These are phyloP conservation scores for Linum lewisii DNA, from an alignment of 345 rosid genomes.

Conservation along the genomic window DNA sequence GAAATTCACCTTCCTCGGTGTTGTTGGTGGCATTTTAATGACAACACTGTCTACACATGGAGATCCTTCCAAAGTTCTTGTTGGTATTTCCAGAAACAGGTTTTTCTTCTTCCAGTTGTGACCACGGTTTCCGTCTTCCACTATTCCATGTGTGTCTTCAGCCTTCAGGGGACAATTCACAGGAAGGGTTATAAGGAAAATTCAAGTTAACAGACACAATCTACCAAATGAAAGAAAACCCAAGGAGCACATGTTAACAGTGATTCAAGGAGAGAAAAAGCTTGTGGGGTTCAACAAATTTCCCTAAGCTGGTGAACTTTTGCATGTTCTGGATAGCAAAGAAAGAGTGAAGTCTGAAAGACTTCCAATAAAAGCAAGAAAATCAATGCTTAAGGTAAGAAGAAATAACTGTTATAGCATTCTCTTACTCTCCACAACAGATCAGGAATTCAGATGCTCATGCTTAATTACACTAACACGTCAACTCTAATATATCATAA, in stretches of 20 bases:
- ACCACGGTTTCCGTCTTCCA: constrained; percentile 34
- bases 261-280: neutral
- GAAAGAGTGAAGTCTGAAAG: neutral
- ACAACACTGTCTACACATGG: constrained; percentile 31
- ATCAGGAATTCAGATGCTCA: neutral
- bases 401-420: no score
- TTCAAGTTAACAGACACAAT: neutral
- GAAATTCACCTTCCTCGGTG: constrained; percentile 79
- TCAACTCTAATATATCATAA: no score
- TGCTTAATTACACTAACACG: no score
- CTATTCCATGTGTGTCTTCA: constrained; percentile 34
- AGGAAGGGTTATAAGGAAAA: no score
- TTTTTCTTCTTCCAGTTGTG: constrained; percentile 53
- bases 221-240: neutral
- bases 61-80: constrained; percentile 37
- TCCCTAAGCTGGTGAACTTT: neutral
- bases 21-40: constrained; percentile 58
- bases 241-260: neutral
- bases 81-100: constrained; percentile 74
- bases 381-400: no score
- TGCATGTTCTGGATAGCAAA: neutral
- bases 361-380: neutral
- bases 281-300: neutral
- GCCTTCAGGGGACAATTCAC: constrained; percentile 25
- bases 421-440: neutral